These are phyloP conservation scores for Raphanus hybrid DNA, from an alignment of 441 rosid species.

Conservation along the genomic window DNA sequence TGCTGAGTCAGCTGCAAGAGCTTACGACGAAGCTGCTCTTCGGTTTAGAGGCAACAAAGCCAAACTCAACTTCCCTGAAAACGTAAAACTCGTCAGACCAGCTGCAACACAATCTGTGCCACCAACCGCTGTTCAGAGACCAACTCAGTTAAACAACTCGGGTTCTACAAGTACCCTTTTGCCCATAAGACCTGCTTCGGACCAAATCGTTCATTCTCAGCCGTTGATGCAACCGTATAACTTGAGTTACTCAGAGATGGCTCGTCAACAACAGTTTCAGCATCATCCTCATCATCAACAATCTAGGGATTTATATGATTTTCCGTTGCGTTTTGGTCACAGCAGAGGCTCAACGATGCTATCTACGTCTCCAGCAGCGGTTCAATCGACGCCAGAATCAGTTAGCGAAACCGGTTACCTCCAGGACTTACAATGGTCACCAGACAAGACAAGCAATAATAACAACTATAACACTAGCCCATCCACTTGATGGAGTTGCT, in stretches of 20 bases:
- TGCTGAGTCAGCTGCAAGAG: constrained; percentile 85
- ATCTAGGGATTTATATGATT: constrained; percentile 38
- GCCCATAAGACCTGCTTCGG: constrained; percentile 44
- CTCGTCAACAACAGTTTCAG: constrained; percentile 33
- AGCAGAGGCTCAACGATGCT: constrained; percentile 22
- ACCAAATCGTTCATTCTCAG: constrained; percentile 37
- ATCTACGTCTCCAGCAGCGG: constrained; percentile 25
- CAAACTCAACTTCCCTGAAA: constrained; percentile 94
- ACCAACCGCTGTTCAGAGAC: constrained; percentile 28
- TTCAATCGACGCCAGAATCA: constrained; percentile 22
- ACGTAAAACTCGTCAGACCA: constrained; percentile 60
- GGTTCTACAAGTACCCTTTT: constrained; percentile 46
- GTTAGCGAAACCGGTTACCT: constrained; percentile 39
- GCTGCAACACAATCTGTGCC: constrained; percentile 18
- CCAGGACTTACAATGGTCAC: constrained; percentile 42
- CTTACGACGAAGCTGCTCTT: constrained; percentile 89
- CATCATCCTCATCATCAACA: constrained; percentile 36
- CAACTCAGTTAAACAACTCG: constrained; percentile 45
- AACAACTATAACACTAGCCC: constrained; percentile 21
- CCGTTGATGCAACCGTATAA: constrained; percentile 32
- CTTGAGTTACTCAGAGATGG: constrained; percentile 41
- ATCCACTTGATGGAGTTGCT: constrained; percentile 26
- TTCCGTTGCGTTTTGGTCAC: constrained; percentile 44
- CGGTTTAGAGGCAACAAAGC: constrained; percentile 88
- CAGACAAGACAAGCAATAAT: constrained; percentile 25